Conservation (phyloP, 1,284 basidiomycete genomes). For the Ustilago bromivora region DNA sequence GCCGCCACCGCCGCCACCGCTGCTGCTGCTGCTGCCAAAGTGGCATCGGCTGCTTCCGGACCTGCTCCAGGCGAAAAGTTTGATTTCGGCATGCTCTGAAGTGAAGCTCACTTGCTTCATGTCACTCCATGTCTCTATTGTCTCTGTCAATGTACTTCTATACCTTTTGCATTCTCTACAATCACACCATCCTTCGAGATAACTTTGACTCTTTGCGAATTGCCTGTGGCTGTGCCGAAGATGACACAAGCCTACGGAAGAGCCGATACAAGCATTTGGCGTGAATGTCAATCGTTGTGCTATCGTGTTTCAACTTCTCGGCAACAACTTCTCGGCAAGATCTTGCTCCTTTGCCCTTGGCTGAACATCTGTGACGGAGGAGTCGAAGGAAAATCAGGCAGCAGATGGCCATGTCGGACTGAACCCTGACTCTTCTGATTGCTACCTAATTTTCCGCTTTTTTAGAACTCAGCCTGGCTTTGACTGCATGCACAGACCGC, state of each 20-base stretch:
- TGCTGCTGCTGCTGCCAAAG: slow-evolving; percentile 36
- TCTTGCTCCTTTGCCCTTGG: too few species aligned
- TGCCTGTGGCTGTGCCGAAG: not conserved
- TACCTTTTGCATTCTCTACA: slow-evolving; percentile 32
- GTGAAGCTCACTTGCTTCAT: not conserved
- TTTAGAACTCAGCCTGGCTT: not conserved
- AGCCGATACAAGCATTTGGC: too few species aligned
- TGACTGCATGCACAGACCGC: slow-evolving; percentile 15
- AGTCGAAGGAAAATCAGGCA: not conserved
- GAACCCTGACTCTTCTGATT: not conserved
- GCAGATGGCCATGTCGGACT: not conserved
- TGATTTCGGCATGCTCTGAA: slow-evolving; percentile 60
- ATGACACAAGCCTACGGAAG: not conserved
- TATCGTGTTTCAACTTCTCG: too few species aligned
- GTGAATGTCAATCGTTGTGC: too few species aligned
- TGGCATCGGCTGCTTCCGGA: slow-evolving; percentile 38
- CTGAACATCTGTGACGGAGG: not conserved
- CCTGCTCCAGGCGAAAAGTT: slow-evolving; percentile 62
- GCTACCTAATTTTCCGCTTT: not conserved
- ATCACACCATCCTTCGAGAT: slow-evolving; percentile 6
- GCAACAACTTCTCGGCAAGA: too few species aligned
- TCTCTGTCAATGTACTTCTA: slow-evolving; percentile 39
- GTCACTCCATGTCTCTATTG: slow-evolving; percentile 9
- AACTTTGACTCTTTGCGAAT: not conserved
- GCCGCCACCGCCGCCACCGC: slow-evolving; percentile 26